Evolutionary conservation across 805 yeast genomes (phyloP).

Genomic region (Diddensiella transvaalensis): DNA sequence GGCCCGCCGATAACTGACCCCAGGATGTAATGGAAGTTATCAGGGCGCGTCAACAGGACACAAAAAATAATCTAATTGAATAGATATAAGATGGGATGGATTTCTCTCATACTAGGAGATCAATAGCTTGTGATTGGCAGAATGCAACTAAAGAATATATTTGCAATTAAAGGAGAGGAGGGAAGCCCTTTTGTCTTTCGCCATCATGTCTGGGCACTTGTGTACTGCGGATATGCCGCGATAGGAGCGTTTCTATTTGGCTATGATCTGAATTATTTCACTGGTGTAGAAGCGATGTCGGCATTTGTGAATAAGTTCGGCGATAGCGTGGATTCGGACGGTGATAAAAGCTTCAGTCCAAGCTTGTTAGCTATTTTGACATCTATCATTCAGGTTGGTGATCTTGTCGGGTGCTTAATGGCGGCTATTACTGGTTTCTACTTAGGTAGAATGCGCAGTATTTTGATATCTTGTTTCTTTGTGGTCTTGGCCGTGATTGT

Average conservation of each 20-base stretch:
- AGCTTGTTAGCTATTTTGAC: slow-evolving; percentile 5
- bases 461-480: slow-evolving; percentile 4
- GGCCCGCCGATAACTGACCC: no score
- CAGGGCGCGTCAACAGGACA: no score
- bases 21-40: no score
- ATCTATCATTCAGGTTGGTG: slow-evolving; percentile 13
- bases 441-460: slow-evolving; percentile 3
- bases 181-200: not conserved
- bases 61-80: no score
- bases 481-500: slow-evolving; percentile 3
- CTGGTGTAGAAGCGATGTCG: slow-evolving; percentile 13
- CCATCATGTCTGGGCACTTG: slow-evolving; percentile 5
- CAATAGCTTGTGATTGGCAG: no score
- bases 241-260: slow-evolving; percentile 12
- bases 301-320: slow-evolving; percentile 10
- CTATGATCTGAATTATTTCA: slow-evolving; percentile 11
- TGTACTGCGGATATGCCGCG: slow-evolving; percentile 10
- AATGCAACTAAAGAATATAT: not conserved
- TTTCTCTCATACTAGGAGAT: no score
- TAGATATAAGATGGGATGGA: no score
- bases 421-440: slow-evolving; percentile 2
- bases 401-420: slow-evolving; percentile 4
- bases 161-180: not conserved
- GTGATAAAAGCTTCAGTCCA: slow-evolving; percentile 2
- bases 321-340: slow-evolving; percentile 1